Evolutionary conservation across 148 eudicot genomes (phyloP), one percentile per base, ranked within the genome.

Genomic region (Diospyros lotus): DNA sequence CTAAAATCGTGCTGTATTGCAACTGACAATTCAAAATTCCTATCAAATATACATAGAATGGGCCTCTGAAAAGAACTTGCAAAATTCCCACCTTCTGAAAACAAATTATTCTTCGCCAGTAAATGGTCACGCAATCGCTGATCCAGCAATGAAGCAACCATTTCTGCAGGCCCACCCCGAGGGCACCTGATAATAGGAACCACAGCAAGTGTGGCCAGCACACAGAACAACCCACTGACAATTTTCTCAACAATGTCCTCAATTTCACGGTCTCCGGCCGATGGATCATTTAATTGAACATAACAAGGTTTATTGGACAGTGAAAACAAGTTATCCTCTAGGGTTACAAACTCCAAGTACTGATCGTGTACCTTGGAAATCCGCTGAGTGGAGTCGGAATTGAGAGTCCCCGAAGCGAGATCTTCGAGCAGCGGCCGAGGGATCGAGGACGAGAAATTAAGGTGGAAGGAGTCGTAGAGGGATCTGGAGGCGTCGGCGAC

Each of bases 1-100:
- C 97, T 90, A 86, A 94, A 94, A 80, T 94, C 98, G 80, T 94
- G 97, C 72, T 90, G 98, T 77, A 94, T 87, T 11, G 95, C 95
- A 8, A 86, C 93, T 0, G 95, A 87, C 72, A 94, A 74, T 89
- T 94, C 98, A 2, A 94, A 92, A 73, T 86, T 91, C 83, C 98
- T 71, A 84, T 94, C 98, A 76, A 94, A 94, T 71, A 94, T 39
- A 77, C 97, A 94, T 80, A 94, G 78, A 58, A 91, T 73, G 43
- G 97, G 97, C 88, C 95, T 94, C 87, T 91, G 95, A 71, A 91
- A 89, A 1, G 98, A 89, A 65, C 84, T 72, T 0, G 90, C 68
- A 13, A 87, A 91, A 78, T 72, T 87, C 53, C 94, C 97, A 66
- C 97, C 94, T 65, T 94, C 98, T 17, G 87, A 80, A 74, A 94